These are phyloP conservation scores for Aspergillus sp. DNA, from an alignment of 2,329 filamentous ascomycete genomes.

Conservation along the genomic window DNA sequence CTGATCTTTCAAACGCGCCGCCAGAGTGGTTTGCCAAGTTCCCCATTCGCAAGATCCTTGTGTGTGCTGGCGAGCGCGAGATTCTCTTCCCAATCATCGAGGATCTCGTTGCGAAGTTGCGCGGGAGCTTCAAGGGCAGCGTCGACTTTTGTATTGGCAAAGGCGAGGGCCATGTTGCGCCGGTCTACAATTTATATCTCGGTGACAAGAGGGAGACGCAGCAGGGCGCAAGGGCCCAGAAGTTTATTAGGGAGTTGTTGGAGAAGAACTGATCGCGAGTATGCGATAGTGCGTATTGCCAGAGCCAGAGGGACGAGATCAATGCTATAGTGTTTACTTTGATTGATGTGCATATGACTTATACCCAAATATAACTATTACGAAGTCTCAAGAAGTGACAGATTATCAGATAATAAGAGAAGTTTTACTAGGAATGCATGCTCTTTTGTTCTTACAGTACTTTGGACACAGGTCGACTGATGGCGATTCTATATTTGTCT, in stretches of 20 bases:
- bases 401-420: too few species aligned
- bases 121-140: constrained; percentile 28
- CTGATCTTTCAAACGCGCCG: constrained; percentile 51
- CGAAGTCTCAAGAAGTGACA: not conserved
- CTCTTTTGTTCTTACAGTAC: too few species aligned
- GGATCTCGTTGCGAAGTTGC: constrained; percentile 50
- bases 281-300: too few species aligned
- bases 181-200: constrained; percentile 41
- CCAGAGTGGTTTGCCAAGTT: constrained; percentile 55
- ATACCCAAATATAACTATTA: not conserved
- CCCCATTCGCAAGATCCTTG: constrained; percentile 49
- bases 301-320: not conserved
- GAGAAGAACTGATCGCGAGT: constrained; percentile 10
- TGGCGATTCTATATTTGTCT: too few species aligned
- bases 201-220: constrained; percentile 37
- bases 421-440: too few species aligned
- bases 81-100: constrained; percentile 57
- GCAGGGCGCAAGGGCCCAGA: constrained; percentile 40
- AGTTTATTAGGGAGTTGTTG: constrained; percentile 32
- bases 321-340: not conserved
- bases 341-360: not conserved
- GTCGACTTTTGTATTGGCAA: constrained; percentile 38
- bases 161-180: constrained; percentile 43
- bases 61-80: constrained; percentile 58
- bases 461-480: too few species aligned